These are phyloP conservation scores for Venturia effusa DNA, from an alignment of 2,329 filamentous ascomycete genomes.

Conservation along the genomic window DNA sequence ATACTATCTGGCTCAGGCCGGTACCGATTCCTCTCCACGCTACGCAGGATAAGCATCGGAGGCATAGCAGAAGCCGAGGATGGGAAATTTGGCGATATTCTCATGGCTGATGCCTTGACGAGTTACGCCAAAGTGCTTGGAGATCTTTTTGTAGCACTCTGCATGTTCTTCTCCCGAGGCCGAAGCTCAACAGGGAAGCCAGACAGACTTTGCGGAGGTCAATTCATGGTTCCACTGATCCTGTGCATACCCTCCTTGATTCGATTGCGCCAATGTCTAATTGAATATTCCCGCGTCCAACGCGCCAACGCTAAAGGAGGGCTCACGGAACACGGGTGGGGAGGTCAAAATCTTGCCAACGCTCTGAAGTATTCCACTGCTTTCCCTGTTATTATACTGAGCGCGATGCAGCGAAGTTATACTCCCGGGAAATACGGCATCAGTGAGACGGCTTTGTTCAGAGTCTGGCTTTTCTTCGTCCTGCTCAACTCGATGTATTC, in stretches of 20 bases:
- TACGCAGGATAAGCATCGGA: constrained; percentile 71
- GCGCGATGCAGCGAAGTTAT: constrained; percentile 67
- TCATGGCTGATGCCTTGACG: constrained; percentile 88
- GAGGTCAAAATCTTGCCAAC: constrained; percentile 83
- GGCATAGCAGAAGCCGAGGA: constrained; percentile 78
- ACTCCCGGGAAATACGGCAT: constrained; percentile 45
- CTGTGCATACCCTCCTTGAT: constrained; percentile 76
- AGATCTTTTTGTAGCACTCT: constrained; percentile 78
- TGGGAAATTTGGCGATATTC: constrained; percentile 88
- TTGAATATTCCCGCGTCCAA: constrained; percentile 68
- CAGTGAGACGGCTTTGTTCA: constrained; percentile 44
- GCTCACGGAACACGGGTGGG: constrained; percentile 50
- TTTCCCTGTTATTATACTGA: constrained; percentile 81
- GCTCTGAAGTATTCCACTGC: constrained; percentile 89
- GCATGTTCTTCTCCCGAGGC: constrained; percentile 73
- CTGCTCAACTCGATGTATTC: constrained; percentile 80
- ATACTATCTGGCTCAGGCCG: constrained; percentile 60
- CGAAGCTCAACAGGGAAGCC: constrained; percentile 69
- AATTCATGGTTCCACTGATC: constrained; percentile 70
- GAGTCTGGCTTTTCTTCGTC: constrained; percentile 55
- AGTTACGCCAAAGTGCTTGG: constrained; percentile 88
- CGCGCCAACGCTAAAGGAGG: constrained; percentile 40
- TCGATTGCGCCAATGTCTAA: constrained; percentile 82
- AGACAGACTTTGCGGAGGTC: constrained; percentile 70
- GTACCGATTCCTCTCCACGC: constrained; percentile 60